Conservation (phyloP, 208 protist genomes). For the Trypanosoma melophagium region DNA sequence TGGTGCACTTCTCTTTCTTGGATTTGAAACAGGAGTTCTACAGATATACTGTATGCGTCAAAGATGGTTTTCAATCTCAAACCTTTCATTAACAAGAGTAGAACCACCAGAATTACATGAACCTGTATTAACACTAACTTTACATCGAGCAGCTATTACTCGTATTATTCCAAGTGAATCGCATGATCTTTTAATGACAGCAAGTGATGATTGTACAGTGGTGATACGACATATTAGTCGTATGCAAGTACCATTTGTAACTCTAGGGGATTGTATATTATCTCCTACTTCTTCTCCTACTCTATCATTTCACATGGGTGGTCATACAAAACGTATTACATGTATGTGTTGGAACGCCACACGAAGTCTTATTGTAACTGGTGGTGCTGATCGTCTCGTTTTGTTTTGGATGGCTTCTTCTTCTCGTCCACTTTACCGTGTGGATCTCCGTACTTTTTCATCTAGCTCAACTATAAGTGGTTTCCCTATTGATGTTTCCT, state of each 20-base stretch:
- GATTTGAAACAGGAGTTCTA: slow-evolving; percentile 74
- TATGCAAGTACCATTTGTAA: slow-evolving; percentile 58
- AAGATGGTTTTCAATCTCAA: slow-evolving; percentile 63
- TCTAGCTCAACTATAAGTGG: slow-evolving; percentile 43
- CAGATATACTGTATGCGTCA: slow-evolving; percentile 64
- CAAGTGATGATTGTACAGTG: slow-evolving; percentile 72
- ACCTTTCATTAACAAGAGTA: slow-evolving; percentile 52
- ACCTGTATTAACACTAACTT: slow-evolving; percentile 40
- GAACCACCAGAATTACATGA: slow-evolving; percentile 54
- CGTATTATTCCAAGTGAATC: slow-evolving; percentile 47
- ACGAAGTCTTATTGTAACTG: slow-evolving; percentile 62
- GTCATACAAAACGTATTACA: slow-evolving; percentile 69
- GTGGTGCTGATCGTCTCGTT: slow-evolving; percentile 69
- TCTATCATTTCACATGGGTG: background rate
- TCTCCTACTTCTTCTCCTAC: background rate
- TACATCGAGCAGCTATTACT: slow-evolving; percentile 59
- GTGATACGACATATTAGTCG: slow-evolving; percentile 57
- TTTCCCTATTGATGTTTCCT: slow-evolving; percentile 73
- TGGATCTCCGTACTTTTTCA: slow-evolving; percentile 58
- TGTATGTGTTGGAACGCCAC: slow-evolving; percentile 55
- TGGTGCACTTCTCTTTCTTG: slow-evolving; percentile 59
- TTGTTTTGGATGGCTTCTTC: slow-evolving; percentile 67
- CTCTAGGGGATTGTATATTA: slow-evolving; percentile 40
- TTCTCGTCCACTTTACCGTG: slow-evolving; percentile 39
- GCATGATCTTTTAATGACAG: slow-evolving; percentile 61